Evolutionary conservation across 225 moss, liverwort and hornwort genomes (phyloP).

Genomic region (Asterella californica): DNA sequence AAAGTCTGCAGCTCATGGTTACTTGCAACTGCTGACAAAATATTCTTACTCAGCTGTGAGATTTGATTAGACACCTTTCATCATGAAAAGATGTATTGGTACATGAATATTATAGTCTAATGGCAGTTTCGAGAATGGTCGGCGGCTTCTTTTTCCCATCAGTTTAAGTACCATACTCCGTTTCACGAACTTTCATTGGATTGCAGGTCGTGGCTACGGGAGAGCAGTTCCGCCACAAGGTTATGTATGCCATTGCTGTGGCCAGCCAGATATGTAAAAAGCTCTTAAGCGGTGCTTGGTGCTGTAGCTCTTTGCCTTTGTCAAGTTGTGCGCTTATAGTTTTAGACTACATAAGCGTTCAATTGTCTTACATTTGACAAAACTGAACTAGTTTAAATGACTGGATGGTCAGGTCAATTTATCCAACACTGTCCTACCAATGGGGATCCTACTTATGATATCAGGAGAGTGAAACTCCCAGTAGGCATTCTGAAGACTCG

Average conservation of each 20-base stretch:
- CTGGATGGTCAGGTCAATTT: conserved; percentile 62
- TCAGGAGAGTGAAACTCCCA: conserved; percentile 92
- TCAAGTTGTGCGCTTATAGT: neutral
- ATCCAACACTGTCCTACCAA: conserved; percentile 98
- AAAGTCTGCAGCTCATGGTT: too few relatives aligned
- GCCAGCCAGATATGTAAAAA: conserved; percentile 69
- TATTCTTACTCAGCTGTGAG: too few relatives aligned
- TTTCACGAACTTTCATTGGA: conserved; percentile 18
- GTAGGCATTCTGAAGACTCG: conserved; percentile 94
- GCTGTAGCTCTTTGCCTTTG: neutral
- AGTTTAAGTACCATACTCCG: neutral
- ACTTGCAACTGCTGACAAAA: too few relatives aligned
- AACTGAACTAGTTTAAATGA: neutral
- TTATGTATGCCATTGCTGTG: conserved; percentile 98
- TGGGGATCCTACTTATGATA: conserved; percentile 94
- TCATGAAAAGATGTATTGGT: neutral
- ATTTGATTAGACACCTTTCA: too few relatives aligned
- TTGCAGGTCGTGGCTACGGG: conserved; percentile 78
- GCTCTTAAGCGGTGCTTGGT: neutral
- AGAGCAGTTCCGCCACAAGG: conserved; percentile 93
- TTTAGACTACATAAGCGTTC: neutral
- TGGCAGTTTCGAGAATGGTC: too few relatives aligned
- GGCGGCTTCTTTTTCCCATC: too few relatives aligned
- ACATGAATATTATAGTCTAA: too few relatives aligned
- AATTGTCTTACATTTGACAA: neutral